Conservation (phyloP, 208 protist genomes). For the Trypanosoma avium region DNA sequence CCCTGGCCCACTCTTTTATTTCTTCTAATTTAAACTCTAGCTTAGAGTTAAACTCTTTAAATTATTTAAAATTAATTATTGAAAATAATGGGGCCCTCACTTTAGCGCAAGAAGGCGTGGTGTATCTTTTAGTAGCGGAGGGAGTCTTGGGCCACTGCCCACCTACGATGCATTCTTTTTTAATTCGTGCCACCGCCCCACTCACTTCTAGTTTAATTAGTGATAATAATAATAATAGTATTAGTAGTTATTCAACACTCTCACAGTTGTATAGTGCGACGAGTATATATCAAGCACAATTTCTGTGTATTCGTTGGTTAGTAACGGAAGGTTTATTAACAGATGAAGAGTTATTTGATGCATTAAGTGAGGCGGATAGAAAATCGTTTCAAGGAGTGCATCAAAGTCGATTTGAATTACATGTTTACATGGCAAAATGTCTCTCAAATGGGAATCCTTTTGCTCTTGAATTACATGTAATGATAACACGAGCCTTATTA, state of each 20-base stretch:
- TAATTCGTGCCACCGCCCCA: slow-evolving; percentile 25
- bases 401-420: slow-evolving; percentile 24
- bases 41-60: too few species aligned
- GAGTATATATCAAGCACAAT: slow-evolving; percentile 25
- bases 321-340: slow-evolving; percentile 24
- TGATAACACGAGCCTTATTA: slow-evolving; percentile 56
- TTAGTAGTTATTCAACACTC: slow-evolving; percentile 31
- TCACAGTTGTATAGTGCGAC: neutral
- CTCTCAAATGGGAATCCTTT: slow-evolving; percentile 48
- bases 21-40: too few species aligned
- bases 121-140: slow-evolving; percentile 77
- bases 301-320: slow-evolving; percentile 32
- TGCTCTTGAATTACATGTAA: slow-evolving; percentile 56
- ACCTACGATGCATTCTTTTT: slow-evolving; percentile 76
- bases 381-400: neutral
- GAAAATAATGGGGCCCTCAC: slow-evolving; percentile 44
- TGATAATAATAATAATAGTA: slow-evolving; percentile 27
- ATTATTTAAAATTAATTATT: too few species aligned
- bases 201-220: neutral
- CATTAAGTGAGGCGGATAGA: slow-evolving; percentile 1
- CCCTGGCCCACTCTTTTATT: slow-evolving; percentile 21
- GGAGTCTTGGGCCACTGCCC: slow-evolving; percentile 64
- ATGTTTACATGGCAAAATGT: slow-evolving; percentile 31
- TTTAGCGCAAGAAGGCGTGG: slow-evolving; percentile 38
- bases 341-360: slow-evolving; percentile 28